Evolutionary conservation across 306 rosid species (phyloP).

Genomic region (Malus sieversii): DNA sequence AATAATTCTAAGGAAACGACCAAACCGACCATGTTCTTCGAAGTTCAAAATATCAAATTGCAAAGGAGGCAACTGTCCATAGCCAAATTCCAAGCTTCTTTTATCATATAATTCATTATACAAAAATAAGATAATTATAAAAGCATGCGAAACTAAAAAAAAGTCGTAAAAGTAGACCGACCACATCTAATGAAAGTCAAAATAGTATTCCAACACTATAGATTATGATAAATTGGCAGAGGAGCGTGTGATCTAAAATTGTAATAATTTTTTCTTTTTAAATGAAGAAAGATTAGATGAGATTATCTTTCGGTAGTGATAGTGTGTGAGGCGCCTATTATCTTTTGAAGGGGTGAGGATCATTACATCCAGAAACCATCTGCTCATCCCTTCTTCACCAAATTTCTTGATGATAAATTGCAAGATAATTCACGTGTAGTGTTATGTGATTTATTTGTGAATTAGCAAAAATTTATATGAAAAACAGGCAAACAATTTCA

Average conservation of each 20-base stretch:
- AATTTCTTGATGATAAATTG: not conserved
- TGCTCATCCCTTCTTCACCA: rapidly evolving
- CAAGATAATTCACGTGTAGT: not conserved
- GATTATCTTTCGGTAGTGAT: too few relatives aligned
- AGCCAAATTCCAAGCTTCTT: not conserved
- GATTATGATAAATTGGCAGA: not conserved
- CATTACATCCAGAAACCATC: rapidly evolving
- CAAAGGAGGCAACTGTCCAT: not conserved
- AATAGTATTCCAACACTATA: not conserved
- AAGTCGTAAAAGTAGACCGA: not conserved
- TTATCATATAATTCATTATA: not conserved
- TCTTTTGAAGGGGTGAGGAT: too few relatives aligned
- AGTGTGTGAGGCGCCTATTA: too few relatives aligned
- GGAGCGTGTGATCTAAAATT: not conserved
- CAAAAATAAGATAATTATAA: not conserved
- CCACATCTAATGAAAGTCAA: not conserved
- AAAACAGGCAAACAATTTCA: not conserved
- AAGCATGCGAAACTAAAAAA: not conserved
- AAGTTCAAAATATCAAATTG: not conserved
- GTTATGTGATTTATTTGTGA: not conserved
- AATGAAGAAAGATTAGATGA: too few relatives aligned
- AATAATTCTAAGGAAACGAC: not conserved
- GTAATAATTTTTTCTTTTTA: too few relatives aligned
- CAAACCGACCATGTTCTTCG: not conserved
- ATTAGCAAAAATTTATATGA: not conserved